Evolutionary conservation across 169 alveolate genomes (phyloP).

Genomic region (Cryptosporidium baileyi): DNA sequence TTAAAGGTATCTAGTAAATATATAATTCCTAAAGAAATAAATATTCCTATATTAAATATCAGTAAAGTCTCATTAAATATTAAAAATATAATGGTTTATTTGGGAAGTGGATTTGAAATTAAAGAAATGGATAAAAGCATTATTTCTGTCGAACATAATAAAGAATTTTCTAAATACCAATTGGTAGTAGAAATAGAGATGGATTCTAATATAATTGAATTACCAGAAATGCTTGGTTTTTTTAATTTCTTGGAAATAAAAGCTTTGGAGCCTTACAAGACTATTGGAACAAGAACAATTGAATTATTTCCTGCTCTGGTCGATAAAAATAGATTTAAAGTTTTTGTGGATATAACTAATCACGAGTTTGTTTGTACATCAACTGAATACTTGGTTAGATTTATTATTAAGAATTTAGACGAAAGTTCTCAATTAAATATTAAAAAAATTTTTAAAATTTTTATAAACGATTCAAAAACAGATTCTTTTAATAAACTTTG

Average conservation of each 20-base stretch:
- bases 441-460: neutral
- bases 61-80: neutral
- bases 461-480: neutral
- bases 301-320: constrained; percentile 1
- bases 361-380: constrained; percentile 48
- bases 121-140: neutral
- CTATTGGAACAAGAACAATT: constrained; percentile 23
- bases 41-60: constrained; percentile 3
- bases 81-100: neutral
- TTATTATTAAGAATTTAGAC: neutral
- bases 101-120: neutral
- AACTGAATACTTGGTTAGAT: neutral
- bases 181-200: constrained; percentile 1
- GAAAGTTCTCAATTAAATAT: neutral
- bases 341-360: constrained; percentile 12
- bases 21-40: neutral
- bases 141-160: neutral
- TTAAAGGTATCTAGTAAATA: constrained; percentile 21
- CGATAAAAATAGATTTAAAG: neutral
- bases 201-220: neutral
- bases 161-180: neutral
- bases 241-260: constrained; percentile 7
- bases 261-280: constrained; percentile 33
- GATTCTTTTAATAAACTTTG: constrained; percentile 27
- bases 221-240: neutral